Percentiles rank a stretch among this genome's conserved stretches.
These are phyloP conservation scores for Tulasnella sp. DNA, from an alignment of 768 basidiomycete genomes.

Conservation along the genomic window DNA sequence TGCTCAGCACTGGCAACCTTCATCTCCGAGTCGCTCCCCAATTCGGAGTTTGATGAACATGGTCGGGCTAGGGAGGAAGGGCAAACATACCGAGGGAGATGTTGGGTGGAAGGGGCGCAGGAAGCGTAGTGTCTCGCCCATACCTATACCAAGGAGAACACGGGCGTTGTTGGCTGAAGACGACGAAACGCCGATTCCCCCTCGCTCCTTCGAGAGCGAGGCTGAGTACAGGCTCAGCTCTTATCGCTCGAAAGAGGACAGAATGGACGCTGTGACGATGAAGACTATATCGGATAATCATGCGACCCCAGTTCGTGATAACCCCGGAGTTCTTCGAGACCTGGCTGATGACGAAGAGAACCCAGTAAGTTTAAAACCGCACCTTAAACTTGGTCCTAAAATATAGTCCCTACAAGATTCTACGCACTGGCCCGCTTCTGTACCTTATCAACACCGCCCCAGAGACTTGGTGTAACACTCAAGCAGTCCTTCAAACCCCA, in stretches of 20 bases:
- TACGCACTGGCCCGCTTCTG: conserved; percentile 14
- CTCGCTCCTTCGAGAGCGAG: not conserved
- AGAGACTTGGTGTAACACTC: conserved; percentile 17
- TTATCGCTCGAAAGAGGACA: not conserved
- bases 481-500: conserved; percentile 14
- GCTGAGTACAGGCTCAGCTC: not conserved
- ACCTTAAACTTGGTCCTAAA: not conserved
- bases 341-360: not conserved
- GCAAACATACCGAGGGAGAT: not conserved
- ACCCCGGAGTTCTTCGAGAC: not conserved
- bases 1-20: not conserved
- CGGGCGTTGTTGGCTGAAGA: conserved; percentile 23
- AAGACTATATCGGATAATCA: not conserved
- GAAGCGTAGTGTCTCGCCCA: conserved; percentile 8
- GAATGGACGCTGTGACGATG: not conserved
- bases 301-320: not conserved
- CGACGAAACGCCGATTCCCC: conserved; percentile 8
- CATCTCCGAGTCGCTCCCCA: conserved; percentile 14
- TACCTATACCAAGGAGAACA: not conserved
- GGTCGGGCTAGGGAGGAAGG: conserved; percentile 19
- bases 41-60: conserved; percentile 22
- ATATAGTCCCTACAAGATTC: not conserved
- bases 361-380: not conserved
- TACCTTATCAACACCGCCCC: not conserved
- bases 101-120: conserved; percentile 9